These are phyloP conservation scores for Aquilaria sinensis DNA, from an alignment of 345 rosid genomes.

Conservation along the genomic window DNA sequence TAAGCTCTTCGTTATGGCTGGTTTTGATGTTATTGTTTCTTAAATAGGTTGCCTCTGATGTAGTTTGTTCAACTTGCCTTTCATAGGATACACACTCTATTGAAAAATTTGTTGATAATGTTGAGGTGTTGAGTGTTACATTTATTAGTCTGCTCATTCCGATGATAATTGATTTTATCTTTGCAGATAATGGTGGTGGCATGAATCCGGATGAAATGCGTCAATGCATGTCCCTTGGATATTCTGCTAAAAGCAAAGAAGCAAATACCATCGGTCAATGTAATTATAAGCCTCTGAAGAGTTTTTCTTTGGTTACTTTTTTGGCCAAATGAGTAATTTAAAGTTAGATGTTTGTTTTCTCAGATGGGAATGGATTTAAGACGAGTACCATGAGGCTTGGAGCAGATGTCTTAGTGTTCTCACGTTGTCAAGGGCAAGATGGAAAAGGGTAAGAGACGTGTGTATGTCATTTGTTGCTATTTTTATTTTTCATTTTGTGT, in stretches of 20 bases:
- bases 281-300: conserved; percentile 17
- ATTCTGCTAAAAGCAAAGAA: conserved; percentile 79
- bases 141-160: not conserved
- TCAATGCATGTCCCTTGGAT: conserved; percentile 89
- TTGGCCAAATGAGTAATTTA: not conserved
- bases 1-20: not conserved
- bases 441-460: conserved; percentile 45
- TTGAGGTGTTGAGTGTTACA: not conserved
- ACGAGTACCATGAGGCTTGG: conserved; percentile 99
- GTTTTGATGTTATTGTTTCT: not conserved
- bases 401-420: conserved; percentile 97
- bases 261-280: conserved; percentile 90
- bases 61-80: not conserved
- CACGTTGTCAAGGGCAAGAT: conserved; percentile 60
- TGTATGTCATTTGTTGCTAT: conserved; percentile 2
- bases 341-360: conserved; percentile 1
- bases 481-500: too few relatives aligned
- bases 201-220: conserved; percentile 90
- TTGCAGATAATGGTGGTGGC: conserved; percentile 94
- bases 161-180: not conserved
- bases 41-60: not conserved
- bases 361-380: conserved; percentile 98
- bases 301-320: conserved; percentile 1
- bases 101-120: not conserved
- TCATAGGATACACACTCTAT: not conserved